Conservation (phyloP, 768 basidiomycete species). For the Auriscalpium orientale region DNA sequence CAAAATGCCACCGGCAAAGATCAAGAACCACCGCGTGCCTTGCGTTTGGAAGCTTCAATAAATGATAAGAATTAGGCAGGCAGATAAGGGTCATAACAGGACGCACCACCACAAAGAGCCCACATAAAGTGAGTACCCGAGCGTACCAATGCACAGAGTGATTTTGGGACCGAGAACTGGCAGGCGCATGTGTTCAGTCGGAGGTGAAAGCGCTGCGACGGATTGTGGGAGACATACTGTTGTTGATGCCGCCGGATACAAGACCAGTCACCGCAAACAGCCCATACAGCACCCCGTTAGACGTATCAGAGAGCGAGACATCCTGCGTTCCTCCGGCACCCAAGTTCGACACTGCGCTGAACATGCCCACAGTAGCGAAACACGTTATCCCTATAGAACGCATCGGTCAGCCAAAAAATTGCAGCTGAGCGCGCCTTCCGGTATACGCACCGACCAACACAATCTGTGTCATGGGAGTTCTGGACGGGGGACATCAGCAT, state of each 20-base stretch:
- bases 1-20: conserved; percentile 41
- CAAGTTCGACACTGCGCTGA: conserved; percentile 29
- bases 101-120: conserved; percentile 38
- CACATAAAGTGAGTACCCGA: conserved; percentile 45
- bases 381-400: conserved; percentile 12
- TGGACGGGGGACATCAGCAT: background rate
- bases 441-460: conserved; percentile 5
- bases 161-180: conserved; percentile 40
- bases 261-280: conserved; percentile 35
- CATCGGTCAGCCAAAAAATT: too few relatives aligned
- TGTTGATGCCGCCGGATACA: conserved; percentile 31
- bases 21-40: conserved; percentile 37
- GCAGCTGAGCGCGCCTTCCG: too few relatives aligned
- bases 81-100: background rate
- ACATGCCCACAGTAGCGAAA: conserved; percentile 33
- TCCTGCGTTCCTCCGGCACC: conserved; percentile 35
- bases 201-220: background rate
- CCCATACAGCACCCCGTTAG: conserved; percentile 37
- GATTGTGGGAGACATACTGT: conserved; percentile 15
- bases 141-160: conserved; percentile 43
- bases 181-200: background rate
- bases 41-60: conserved; percentile 27
- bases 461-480: conserved; percentile 13
- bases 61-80: background rate
- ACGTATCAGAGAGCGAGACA: conserved; percentile 30